These are phyloP conservation scores for Trematosphaeria pertusa DNA, from an alignment of 2,329 filamentous ascomycete species.

Conservation along the genomic window DNA sequence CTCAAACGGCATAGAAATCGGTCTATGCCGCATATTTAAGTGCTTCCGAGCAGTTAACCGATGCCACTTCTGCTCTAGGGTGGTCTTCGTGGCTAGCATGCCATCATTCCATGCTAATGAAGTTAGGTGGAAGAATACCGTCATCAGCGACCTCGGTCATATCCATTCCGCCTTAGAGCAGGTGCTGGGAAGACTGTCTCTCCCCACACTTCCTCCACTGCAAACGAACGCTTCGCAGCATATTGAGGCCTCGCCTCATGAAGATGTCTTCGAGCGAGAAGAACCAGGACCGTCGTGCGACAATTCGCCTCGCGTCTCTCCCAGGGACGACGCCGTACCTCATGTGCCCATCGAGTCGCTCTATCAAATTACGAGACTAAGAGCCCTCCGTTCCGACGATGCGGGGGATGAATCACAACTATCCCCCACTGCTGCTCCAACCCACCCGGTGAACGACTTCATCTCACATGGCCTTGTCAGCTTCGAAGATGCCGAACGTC, in stretches of 20 bases:
- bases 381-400: slow-evolving; percentile 44
- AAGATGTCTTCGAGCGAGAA: slow-evolving; percentile 47
- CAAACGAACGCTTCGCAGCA: slow-evolving; percentile 26
- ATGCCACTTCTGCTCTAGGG: too few species aligned
- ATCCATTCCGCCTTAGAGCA: slow-evolving; percentile 50
- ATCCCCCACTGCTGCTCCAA: slow-evolving; percentile 5
- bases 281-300: slow-evolving; percentile 40
- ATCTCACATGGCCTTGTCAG: slow-evolving; percentile 58
- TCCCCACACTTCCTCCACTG: slow-evolving; percentile 47
- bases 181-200: slow-evolving; percentile 47
- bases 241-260: slow-evolving; percentile 29
- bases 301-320: slow-evolving; percentile 36
- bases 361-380: slow-evolving; percentile 56
- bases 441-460: slow-evolving; percentile 51
- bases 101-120: too few species aligned
- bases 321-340: slow-evolving; percentile 34
- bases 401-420: slow-evolving; percentile 47
- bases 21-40: too few species aligned
- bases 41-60: too few species aligned
- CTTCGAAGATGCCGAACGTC: slow-evolving; percentile 50
- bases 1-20: too few species aligned
- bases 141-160: slow-evolving; percentile 34
- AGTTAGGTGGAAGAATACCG: slow-evolving; percentile 34
- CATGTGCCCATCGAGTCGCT: slow-evolving; percentile 55
- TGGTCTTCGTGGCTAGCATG: too few species aligned